Percentiles rank a stretch among this genome's conserved stretches.
Conservation (phyloP, 2,329 filamentous ascomycete genomes). For the Westerdykella aurantiaca region DNA sequence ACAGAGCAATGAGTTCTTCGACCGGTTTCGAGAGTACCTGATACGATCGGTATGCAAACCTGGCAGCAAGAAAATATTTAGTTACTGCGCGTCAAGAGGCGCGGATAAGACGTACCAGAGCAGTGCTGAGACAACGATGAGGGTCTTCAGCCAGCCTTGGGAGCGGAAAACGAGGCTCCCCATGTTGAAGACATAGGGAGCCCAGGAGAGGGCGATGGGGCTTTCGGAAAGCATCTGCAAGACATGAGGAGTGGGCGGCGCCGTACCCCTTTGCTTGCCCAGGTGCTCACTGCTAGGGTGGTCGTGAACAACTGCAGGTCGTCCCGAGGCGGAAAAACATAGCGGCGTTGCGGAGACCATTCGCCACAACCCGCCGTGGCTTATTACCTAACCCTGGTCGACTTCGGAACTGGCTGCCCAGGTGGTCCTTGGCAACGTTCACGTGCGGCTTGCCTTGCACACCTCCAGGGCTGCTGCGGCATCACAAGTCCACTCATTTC, state of each 20-base stretch:
- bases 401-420: too few relatives aligned
- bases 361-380: too few relatives aligned
- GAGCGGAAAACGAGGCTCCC: constrained; percentile 31
- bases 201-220: constrained; percentile 29
- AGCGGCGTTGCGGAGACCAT: neutral
- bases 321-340: too few relatives aligned
- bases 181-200: constrained; percentile 31
- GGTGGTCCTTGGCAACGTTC: too few relatives aligned
- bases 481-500: too few relatives aligned
- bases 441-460: too few relatives aligned
- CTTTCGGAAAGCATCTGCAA: constrained; percentile 29
- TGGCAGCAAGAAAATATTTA: constrained; percentile 30
- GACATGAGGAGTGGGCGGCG: constrained; percentile 7
- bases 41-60: constrained; percentile 79
- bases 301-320: too few relatives aligned
- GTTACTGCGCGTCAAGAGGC: neutral
- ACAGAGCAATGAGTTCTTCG: constrained; percentile 80
- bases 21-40: constrained; percentile 88
- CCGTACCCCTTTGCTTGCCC: constrained; percentile 1
- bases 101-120: constrained; percentile 25
- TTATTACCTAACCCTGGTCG: too few relatives aligned
- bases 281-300: too few relatives aligned
- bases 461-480: too few relatives aligned
- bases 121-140: constrained; percentile 31
- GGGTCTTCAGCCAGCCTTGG: constrained; percentile 32